Evolutionary conservation across 2,329 filamentous ascomycete genomes (phyloP).

Genomic region (Xylaria arbuscula): DNA sequence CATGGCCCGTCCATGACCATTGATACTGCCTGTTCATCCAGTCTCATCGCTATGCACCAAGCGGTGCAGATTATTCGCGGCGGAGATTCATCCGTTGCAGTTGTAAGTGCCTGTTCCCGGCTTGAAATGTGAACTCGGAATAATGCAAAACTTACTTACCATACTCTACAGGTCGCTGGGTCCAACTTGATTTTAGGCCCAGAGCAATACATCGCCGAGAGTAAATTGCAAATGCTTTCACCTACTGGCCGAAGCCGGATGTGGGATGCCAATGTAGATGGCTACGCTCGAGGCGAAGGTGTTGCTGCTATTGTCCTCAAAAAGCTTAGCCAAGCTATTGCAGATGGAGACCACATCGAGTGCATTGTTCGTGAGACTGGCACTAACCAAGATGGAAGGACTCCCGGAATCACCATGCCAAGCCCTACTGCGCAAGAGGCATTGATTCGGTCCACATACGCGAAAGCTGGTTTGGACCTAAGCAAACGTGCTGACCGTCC

Average conservation of each 20-base stretch:
- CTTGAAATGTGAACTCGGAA: not conserved
- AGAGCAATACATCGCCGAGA: conserved; percentile 28
- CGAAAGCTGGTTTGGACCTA: conserved; percentile 28
- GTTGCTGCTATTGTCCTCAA: conserved; percentile 56
- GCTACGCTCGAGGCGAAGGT: conserved; percentile 40
- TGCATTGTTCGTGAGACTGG: conserved; percentile 31
- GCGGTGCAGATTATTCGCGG: conserved; percentile 47
- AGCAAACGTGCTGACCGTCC: conserved; percentile 30
- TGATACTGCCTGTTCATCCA: conserved; percentile 60
- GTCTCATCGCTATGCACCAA: conserved; percentile 52
- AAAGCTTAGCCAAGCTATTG: conserved; percentile 54
- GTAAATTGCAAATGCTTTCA: conserved; percentile 43
- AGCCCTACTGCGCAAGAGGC: conserved; percentile 23
- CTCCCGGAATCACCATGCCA: conserved; percentile 35
- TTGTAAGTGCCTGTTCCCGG: conserved; percentile 6
- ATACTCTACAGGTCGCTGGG: conserved; percentile 17
- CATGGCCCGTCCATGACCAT: conserved; percentile 56
- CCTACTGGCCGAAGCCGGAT: conserved; percentile 31
- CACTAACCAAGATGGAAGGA: conserved; percentile 36
- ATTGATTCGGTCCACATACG: conserved; percentile 32
- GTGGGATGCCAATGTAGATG: conserved; percentile 35
- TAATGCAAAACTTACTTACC: not conserved
- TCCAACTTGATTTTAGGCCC: conserved; percentile 37
- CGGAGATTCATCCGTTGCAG: conserved; percentile 42
- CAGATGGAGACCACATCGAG: conserved; percentile 40